Evolutionary conservation across 495 filamentous ascomycete species (phyloP).

Genomic region (Lophiostoma macrostomum): DNA sequence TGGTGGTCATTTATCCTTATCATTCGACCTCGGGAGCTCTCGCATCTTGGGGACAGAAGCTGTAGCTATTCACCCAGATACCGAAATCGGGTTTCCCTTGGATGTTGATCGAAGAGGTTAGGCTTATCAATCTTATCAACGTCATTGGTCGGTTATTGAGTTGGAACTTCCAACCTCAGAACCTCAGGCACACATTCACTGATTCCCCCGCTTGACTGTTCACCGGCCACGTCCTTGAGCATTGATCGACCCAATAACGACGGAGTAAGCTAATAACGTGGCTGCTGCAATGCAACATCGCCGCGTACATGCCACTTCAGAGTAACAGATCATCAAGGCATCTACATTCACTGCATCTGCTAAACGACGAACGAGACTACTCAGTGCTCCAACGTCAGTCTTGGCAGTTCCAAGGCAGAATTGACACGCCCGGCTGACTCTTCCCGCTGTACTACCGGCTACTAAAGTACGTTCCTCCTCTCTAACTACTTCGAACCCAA

Average conservation of each 20-base stretch:
- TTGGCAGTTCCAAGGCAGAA: too few species aligned
- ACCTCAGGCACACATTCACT: not conserved
- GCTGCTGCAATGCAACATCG: slow-evolving; percentile 15
- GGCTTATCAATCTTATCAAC: not conserved
- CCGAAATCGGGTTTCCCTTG: not conserved
- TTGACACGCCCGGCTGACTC: not conserved
- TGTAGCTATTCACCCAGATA: too few species aligned
- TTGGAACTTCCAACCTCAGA: not conserved
- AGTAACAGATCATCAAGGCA: not conserved
- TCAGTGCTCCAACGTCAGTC: too few species aligned
- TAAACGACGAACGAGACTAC: too few species aligned
- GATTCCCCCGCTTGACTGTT: too few species aligned
- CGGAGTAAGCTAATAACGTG: not conserved
- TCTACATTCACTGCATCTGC: not conserved
- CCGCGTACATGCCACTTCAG: not conserved
- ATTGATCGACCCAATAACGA: too few species aligned
- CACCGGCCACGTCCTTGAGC: too few species aligned
- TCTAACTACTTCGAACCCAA: too few species aligned
- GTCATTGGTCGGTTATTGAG: slow-evolving; percentile 1
- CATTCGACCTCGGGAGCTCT: too few species aligned
- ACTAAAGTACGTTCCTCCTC: too few species aligned
- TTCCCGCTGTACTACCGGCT: not conserved
- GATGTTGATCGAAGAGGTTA: not conserved
- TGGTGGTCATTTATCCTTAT: too few species aligned
- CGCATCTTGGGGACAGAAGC: too few species aligned